Evolutionary conservation across 2,329 filamentous ascomycete species (phyloP), one percentile per base, ranked within the genome.

Genomic region (Neofusicoccum sp.): DNA sequence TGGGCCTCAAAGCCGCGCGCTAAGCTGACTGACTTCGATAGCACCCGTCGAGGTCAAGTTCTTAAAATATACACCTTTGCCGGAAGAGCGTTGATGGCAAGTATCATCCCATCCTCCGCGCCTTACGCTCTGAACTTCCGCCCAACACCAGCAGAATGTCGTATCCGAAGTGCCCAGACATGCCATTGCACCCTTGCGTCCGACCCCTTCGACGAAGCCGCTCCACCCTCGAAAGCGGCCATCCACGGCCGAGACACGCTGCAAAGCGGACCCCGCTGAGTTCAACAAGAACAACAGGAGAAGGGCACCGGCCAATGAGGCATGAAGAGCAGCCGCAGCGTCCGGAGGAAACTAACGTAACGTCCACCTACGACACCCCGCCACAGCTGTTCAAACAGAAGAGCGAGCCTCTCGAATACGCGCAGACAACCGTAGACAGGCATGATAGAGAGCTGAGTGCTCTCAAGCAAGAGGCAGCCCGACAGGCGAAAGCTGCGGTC

Each of bases 191-290:
- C 14, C 48, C 48, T 36, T 50, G 48, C 33, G 48, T 50, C 48
- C 48, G 48, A 9, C 48, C 48, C 33, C 48, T 50, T 7, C 48
- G 48, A 50, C 48, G 48, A 11, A 50, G 48, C 48, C 48, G 48
- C 31, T 50, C 48, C 33, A 50, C 48, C 11, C 14, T 33, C 48
- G 31, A 37, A 36, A 34, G 14, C 31, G 31, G 33, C n/a, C 48
- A 34, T 50, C 48, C n/a, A 36, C 31, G 31, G 33, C 14, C 48
- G 33, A 36, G 9, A 34, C 12, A 36, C 31, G n/a, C 31, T 7
- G 31, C 31, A n/a, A 14, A 36, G 31, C 14, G 14, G 31, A 6
- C 48, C 29, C 33, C 14, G 14, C 33, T 50, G 6, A 50, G 48
- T 33, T 36, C 31, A 2, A 50, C 48, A 22, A 50, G 48, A 16